Evolutionary conservation across 768 basidiomycete genomes (phyloP).

Genomic region (Lactarius sp.): DNA sequence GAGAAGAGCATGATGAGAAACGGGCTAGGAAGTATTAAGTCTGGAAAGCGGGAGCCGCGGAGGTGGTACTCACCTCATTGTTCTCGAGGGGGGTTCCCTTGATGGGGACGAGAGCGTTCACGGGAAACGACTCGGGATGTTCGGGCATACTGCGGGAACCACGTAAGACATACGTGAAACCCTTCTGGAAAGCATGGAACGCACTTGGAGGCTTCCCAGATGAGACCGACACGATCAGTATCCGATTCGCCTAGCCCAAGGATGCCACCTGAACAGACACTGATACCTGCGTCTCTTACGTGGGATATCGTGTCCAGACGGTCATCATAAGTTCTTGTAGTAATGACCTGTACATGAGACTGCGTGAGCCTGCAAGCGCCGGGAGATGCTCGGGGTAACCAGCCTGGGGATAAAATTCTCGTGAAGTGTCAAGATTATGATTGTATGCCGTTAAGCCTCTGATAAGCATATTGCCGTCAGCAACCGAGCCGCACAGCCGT

Average conservation of each 20-base stretch:
- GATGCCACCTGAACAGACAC: slow-evolving; percentile 96
- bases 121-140: slow-evolving; percentile 98
- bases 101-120: slow-evolving; percentile 96
- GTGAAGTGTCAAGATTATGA: slow-evolving; percentile 96
- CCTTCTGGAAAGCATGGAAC: slow-evolving; percentile 30
- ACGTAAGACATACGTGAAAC: slow-evolving; percentile 5
- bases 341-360: slow-evolving; percentile 61
- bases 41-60: background rate
- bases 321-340: slow-evolving; percentile 91
- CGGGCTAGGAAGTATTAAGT: slow-evolving; percentile 45
- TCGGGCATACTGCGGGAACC: slow-evolving; percentile 66
- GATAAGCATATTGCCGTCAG: background rate
- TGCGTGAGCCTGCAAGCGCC: slow-evolving; percentile 2
- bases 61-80: slow-evolving; percentile 60
- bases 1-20: slow-evolving; percentile 77
- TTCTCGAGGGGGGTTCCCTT: slow-evolving; percentile 88
- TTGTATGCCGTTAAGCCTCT: slow-evolving; percentile 97
- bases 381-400: slow-evolving; percentile 21
- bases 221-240: slow-evolving; percentile 85
- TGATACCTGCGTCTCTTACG: slow-evolving; percentile 92
- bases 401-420: slow-evolving; percentile 93
- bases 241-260: slow-evolving; percentile 91
- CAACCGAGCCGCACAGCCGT: background rate
- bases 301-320: slow-evolving; percentile 83
- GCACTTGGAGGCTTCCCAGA: slow-evolving; percentile 89